Conservation (phyloP, 1,284 basidiomycete species). For the Sanghuangporus weigelae region DNA sequence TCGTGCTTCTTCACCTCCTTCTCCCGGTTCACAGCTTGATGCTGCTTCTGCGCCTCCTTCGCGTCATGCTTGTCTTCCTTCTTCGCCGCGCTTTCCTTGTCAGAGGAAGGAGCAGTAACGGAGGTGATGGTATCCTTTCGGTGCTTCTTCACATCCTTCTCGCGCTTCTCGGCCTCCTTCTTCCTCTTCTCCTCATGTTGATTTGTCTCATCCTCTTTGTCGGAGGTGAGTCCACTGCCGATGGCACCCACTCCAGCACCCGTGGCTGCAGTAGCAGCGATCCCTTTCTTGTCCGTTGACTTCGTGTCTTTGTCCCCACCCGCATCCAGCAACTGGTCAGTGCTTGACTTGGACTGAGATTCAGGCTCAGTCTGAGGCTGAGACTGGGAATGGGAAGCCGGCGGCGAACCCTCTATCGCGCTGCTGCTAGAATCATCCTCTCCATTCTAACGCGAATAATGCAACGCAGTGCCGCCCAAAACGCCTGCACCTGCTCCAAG, state of each 20-base stretch:
- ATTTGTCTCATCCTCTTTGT: not conserved
- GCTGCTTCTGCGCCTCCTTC: not conserved
- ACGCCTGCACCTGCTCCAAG: not conserved
- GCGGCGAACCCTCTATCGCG: too few species aligned
- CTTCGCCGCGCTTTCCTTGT: not conserved
- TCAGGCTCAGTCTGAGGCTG: too few species aligned
- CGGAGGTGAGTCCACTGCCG: not conserved
- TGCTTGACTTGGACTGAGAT: not conserved
- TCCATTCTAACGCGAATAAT: too few species aligned
- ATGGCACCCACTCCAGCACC: too few species aligned
- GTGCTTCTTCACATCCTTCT: too few species aligned
- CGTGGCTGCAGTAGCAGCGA: not conserved
- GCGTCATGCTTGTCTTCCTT: not conserved
- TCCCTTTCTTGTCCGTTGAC: not conserved
- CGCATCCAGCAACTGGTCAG: not conserved
- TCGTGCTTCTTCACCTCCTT: not conserved
- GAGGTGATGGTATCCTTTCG: too few species aligned
- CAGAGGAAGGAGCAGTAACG: not conserved
- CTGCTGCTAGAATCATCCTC: too few species aligned
- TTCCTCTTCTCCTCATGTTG: not conserved
- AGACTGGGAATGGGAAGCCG: too few species aligned
- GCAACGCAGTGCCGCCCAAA: not conserved
- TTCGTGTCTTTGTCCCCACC: not conserved
- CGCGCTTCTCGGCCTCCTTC: not conserved
- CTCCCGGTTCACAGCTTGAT: not conserved